Base-by-base conservation (phyloP, 2,329 filamentous ascomycete genomes). In the Penicillium sp. region DNA sequence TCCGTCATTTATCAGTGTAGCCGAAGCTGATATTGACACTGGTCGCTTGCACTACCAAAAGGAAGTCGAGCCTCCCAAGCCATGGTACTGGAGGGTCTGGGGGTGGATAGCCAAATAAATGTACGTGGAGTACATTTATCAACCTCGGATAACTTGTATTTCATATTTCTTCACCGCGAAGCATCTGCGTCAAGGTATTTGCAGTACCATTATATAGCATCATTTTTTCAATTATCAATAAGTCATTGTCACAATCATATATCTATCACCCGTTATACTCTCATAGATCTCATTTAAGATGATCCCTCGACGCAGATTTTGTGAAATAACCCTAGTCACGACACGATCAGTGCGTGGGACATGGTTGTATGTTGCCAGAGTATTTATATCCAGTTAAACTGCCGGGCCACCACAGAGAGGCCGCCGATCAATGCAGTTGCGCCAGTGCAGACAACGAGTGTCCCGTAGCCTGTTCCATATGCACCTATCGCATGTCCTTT, bases 21-120 rank as follows among this genome's bases (percentile, higher is more conserved):
- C 58, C 10, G 74, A 78, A 46, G 76, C 75, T 5, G 78, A 80
- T 71, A 61, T 80, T 42, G 68, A 71, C 49, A 76, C 75, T 4
- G 77, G 76, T 6, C 69, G 72, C 38, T 49, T 72, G 37, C 62
- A 68, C 36, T 63, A 64, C 33, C 67, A 74, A 45, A 70, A 73
- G 53, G 69, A 68, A 17, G 61, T 53, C 0, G 67, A 65, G 50
- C 61, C 68, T 12, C 62, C 66, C 25, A 66, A 64, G 56, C 50
- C 64, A 12, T 60, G 65, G 50, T 70, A 69, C 58, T 65, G 60
- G 44, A 64, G 58, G 56, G 51, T 71, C 7, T 65, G 65, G 65
- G 59, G 53, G 10, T 68, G 61, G 61, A 22, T 68, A 4, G 45
- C 59, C 1, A 62, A 62, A 16, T 64, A 50, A 56, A 31, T 31